phyloP scores from a whole-genome alignment of 2,329 filamentous ascomycete species.

The Cercospora zeina region DNA sequence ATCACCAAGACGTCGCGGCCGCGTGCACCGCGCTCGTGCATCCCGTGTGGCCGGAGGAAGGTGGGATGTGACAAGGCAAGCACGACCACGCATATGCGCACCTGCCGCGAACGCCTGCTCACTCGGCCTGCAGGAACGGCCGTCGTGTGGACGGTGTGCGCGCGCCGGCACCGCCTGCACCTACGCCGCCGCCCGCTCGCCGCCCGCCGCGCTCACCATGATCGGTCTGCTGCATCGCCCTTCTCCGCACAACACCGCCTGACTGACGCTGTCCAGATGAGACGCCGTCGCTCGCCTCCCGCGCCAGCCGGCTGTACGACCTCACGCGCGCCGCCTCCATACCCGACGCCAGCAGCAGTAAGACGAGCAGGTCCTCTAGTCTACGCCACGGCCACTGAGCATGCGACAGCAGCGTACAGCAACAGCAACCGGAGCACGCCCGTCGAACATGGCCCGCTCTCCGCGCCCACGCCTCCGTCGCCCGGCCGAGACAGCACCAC shows the following conservation, averaged over 20 bases:
- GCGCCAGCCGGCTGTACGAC: slow-evolving; percentile 27
- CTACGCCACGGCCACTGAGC: background rate
- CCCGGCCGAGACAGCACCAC: slow-evolving; percentile 21
- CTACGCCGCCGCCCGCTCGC: slow-evolving; percentile 24
- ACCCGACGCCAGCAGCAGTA: slow-evolving; percentile 1
- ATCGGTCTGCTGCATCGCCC: slow-evolving; percentile 12
- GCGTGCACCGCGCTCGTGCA: slow-evolving; percentile 27
- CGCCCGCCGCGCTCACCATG: slow-evolving; percentile 20
- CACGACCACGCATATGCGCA: background rate
- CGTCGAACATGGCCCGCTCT: background rate
- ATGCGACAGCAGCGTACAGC: background rate
- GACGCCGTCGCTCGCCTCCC: slow-evolving; percentile 24
- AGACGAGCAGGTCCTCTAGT: too few relatives aligned
- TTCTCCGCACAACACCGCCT: background rate
- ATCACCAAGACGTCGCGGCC: slow-evolving; percentile 26
- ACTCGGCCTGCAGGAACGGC: slow-evolving; percentile 21
- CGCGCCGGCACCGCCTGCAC: slow-evolving; percentile 25
- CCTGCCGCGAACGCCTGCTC: background rate
- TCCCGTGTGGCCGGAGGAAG: slow-evolving; percentile 27
- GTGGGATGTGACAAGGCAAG: slow-evolving; percentile 28
- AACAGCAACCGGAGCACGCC: background rate
- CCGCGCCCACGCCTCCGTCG: slow-evolving; percentile 13
- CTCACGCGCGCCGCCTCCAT: slow-evolving; percentile 22
- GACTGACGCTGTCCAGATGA: slow-evolving; percentile 24
- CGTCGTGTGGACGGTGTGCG: slow-evolving; percentile 28